phyloP scores from a whole-genome alignment of 495 filamentous ascomycete genomes.

The Penicillium paxilli region DNA sequence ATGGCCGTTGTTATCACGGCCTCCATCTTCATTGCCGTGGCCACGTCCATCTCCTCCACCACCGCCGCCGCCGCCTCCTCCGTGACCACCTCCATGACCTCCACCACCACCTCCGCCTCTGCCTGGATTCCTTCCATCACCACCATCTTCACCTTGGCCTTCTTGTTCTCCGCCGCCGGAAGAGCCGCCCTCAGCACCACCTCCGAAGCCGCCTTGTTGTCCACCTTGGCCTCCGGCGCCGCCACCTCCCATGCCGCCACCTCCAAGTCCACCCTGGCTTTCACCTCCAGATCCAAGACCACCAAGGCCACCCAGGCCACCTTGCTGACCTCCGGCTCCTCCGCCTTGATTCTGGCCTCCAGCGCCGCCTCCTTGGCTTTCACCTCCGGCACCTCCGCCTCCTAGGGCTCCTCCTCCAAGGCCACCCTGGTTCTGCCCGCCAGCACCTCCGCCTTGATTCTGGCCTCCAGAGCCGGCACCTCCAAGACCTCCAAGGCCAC shows the following conservation, averaged over 20 bases:
- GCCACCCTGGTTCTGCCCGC: background rate
- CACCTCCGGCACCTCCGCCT: background rate
- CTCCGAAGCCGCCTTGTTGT: background rate
- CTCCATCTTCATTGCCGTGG: background rate
- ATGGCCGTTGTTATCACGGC: background rate
- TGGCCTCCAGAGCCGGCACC: background rate
- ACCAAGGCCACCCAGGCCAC: background rate
- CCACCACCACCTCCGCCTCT: background rate
- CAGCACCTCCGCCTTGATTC: conserved; percentile 1
- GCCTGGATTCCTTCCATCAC: background rate
- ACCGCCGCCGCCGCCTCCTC: conserved; percentile 2
- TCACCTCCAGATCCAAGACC: background rate
- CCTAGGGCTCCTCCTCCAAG: conserved; percentile 1
- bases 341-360: background rate
- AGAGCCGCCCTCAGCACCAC: too few species aligned
- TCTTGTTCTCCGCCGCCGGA: background rate
- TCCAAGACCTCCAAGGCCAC: conserved; percentile 6
- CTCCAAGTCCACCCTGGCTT: background rate
- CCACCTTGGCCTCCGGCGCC: background rate
- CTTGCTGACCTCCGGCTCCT: background rate
- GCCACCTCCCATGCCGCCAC: background rate
- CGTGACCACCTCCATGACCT: background rate
- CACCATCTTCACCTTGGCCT: background rate
- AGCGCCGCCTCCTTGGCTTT: background rate
- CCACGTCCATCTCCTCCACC: conserved; percentile 4